Evolutionary conservation across 2,329 filamentous ascomycete genomes (phyloP).

Genomic region (Curvularia verruculosa): DNA sequence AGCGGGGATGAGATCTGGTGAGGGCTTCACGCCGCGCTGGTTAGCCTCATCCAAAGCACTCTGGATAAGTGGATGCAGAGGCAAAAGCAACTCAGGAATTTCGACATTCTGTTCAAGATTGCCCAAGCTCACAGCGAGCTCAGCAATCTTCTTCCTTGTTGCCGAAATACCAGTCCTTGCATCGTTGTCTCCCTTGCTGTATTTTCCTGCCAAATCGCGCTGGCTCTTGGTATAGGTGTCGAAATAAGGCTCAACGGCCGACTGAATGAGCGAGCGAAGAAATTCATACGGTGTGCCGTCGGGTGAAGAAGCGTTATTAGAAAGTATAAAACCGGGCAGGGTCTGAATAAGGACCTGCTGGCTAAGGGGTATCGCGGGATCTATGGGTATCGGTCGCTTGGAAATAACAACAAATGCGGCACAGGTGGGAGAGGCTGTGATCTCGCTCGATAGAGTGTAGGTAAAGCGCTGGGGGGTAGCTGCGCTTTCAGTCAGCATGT

Average conservation of each 20-base stretch:
- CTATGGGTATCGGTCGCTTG: slow-evolving; percentile 87
- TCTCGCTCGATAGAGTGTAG: slow-evolving; percentile 82
- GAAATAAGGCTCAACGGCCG: slow-evolving; percentile 92
- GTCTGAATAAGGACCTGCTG: slow-evolving; percentile 93
- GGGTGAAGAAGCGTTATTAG: slow-evolving; percentile 72
- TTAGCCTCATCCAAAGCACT: slow-evolving; percentile 80
- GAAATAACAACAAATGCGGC: slow-evolving; percentile 85
- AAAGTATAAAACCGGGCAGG: slow-evolving; percentile 78
- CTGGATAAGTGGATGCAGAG: slow-evolving; percentile 88
- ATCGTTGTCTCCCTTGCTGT: slow-evolving; percentile 82
- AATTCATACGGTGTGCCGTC: slow-evolving; percentile 88
- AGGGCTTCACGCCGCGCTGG: slow-evolving; percentile 68
- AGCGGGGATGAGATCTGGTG: slow-evolving; percentile 77
- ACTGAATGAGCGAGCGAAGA: slow-evolving; percentile 88
- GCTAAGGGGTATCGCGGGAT: slow-evolving; percentile 79
- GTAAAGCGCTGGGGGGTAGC: slow-evolving; percentile 60
- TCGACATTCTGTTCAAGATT: slow-evolving; percentile 98
- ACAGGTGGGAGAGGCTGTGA: slow-evolving; percentile 79
- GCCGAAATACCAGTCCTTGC: slow-evolving; percentile 93
- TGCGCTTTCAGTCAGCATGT: slow-evolving; percentile 49
- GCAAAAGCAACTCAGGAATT: slow-evolving; percentile 88
- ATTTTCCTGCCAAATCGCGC: slow-evolving; percentile 51
- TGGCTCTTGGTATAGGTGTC: slow-evolving; percentile 85
- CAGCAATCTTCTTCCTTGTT: slow-evolving; percentile 96
- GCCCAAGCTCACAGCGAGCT: slow-evolving; percentile 85